These are phyloP conservation scores for Aeschynomene evenia DNA, from an alignment of 306 rosid species.

Conservation along the genomic window DNA sequence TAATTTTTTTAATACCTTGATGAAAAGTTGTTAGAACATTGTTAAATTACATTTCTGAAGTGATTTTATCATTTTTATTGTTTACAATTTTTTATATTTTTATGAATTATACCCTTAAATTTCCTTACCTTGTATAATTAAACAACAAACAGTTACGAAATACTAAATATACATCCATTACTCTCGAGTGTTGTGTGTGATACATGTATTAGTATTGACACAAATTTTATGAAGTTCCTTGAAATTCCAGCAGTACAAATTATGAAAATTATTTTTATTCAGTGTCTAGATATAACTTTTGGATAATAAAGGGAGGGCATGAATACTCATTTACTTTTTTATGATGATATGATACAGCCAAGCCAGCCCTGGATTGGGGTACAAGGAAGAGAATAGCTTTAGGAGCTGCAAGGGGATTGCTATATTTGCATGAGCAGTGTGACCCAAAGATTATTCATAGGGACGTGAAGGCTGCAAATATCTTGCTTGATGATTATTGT, in stretches of 20 bases:
- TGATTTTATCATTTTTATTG: too few species aligned
- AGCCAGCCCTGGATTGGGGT: constrained; percentile 83
- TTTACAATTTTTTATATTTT: too few species aligned
- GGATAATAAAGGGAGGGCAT: constrained; percentile 7
- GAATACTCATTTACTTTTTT: constrained; percentile 5
- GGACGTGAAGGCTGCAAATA: constrained; percentile 96
- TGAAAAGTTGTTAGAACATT: too few species aligned
- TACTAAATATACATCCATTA: not conserved
- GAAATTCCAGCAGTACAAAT: not conserved
- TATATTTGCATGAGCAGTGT: constrained; percentile 94
- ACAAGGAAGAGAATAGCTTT: constrained; percentile 88
- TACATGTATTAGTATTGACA: not conserved
- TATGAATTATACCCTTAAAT: too few species aligned
- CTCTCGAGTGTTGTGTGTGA: not conserved
- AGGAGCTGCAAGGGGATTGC: constrained; percentile 89
- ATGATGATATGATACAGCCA: constrained; percentile 51
- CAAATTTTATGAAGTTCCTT: not conserved
- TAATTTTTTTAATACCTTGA: too few species aligned
- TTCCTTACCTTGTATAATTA: too few species aligned
- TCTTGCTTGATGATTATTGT: constrained; percentile 80
- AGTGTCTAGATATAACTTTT: not conserved
- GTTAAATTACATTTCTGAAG: too few species aligned
- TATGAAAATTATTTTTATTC: not conserved
- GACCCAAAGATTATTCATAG: constrained; percentile 97
- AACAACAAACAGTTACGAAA: not conserved